Evolutionary conservation across 108 stramenopile genomes (phyloP).

Genomic region (Skeletonema marinoi): DNA sequence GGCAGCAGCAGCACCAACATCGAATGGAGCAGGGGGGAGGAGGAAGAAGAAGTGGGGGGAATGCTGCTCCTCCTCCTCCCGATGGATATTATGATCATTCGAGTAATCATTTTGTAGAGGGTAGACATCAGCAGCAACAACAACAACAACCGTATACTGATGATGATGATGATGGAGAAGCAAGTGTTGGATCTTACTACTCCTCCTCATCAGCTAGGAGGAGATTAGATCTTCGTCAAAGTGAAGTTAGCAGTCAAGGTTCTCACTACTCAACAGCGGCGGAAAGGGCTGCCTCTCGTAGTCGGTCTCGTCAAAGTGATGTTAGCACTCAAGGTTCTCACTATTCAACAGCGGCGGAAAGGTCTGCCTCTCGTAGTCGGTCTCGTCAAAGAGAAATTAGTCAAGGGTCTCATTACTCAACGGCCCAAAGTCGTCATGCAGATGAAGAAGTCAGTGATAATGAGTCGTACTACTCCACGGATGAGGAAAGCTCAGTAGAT

Average conservation of each 20-base stretch:
- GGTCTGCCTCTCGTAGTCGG: background rate
- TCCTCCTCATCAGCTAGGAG: background rate
- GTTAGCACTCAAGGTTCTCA: background rate
- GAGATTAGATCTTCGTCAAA: background rate
- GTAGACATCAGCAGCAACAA: background rate
- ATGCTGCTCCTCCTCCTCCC: background rate
- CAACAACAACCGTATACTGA: background rate
- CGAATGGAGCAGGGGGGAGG: background rate
- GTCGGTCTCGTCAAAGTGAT: background rate
- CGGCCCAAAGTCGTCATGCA: background rate
- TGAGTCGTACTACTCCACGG: background rate
- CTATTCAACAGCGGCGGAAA: background rate
- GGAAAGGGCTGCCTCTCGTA: background rate
- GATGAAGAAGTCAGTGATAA: background rate
- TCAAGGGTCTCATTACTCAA: background rate
- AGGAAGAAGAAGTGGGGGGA: background rate
- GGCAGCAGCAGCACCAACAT: background rate
- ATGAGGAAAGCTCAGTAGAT: background rate
- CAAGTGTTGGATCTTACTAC: background rate
- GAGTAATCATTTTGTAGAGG: background rate
- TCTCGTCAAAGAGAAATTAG: background rate
- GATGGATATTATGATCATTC: background rate
- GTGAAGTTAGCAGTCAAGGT: background rate
- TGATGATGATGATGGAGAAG: background rate
- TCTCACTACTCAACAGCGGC: background rate